phyloP scores from a whole-genome alignment of 2,329 filamentous ascomycete genomes.

The Sporothrix brunneoviolacea region DNA sequence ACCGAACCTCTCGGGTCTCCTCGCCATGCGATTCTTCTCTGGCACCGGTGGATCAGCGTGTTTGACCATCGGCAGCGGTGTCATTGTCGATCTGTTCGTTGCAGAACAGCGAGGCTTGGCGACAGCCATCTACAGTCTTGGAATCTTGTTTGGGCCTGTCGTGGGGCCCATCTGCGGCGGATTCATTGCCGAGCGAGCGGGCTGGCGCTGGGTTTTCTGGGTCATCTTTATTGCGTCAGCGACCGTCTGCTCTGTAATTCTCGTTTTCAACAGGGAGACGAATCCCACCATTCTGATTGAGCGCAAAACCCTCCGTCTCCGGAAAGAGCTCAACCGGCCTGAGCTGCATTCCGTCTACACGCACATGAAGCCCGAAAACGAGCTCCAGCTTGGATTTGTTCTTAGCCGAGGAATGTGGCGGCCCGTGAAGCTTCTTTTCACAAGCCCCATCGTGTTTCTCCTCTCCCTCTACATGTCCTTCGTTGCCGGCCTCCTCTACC shows the following conservation, averaged over 20 bases:
- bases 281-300: constrained; percentile 23
- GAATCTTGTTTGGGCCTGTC: constrained; percentile 35
- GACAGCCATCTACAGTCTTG: constrained; percentile 41
- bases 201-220: constrained; percentile 46
- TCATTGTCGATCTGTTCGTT: constrained; percentile 57
- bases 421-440: constrained; percentile 46
- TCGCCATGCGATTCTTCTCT: constrained; percentile 60
- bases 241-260: constrained; percentile 15
- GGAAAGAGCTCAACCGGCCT: constrained; percentile 29
- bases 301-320: constrained; percentile 31
- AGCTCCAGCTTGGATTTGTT: constrained; percentile 41
- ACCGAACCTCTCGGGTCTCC: constrained; percentile 58
- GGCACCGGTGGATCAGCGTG: constrained; percentile 64
- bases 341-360: constrained; percentile 41
- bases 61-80: constrained; percentile 61
- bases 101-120: constrained; percentile 50
- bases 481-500: constrained; percentile 50
- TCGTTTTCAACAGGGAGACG: constrained; percentile 28
- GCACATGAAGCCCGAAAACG: constrained; percentile 24
- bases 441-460: constrained; percentile 43
- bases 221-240: constrained; percentile 28
- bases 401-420: constrained; percentile 37
- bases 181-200: constrained; percentile 31
- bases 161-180: constrained; percentile 39
- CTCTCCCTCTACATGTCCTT: constrained; percentile 47